phyloP scores from a whole-genome alignment of 495 filamentous ascomycete species.

The Pyrenula aspistea region DNA sequence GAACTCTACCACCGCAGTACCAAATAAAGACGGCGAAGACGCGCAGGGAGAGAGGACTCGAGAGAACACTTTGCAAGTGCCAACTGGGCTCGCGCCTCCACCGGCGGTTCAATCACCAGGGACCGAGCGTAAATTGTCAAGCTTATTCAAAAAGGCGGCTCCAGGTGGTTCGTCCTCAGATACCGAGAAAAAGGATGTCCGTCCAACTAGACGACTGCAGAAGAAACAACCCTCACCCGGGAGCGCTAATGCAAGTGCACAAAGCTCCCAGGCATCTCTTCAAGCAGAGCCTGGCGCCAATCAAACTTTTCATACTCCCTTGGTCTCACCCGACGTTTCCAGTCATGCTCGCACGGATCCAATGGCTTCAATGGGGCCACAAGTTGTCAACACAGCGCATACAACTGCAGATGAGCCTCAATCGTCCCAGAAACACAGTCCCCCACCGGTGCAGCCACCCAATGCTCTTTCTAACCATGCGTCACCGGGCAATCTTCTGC shows the following conservation, averaged over 20 bases:
- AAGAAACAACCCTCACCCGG: conserved; percentile 63
- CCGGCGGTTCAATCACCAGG: conserved; percentile 46
- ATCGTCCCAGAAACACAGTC: neutral
- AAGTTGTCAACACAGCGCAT: conserved; percentile 6
- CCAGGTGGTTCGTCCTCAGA: conserved; percentile 24
- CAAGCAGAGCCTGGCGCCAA: conserved; percentile 22
- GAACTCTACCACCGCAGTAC: conserved; percentile 5
- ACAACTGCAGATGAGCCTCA: conserved; percentile 13
- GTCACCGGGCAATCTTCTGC: conserved; percentile 43
- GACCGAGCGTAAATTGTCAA: conserved; percentile 55
- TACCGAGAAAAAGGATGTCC: conserved; percentile 42
- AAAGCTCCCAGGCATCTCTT: conserved; percentile 73
- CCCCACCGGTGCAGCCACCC: neutral
- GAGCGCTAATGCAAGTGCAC: conserved; percentile 67
- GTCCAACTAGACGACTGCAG: conserved; percentile 71
- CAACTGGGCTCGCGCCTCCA: conserved; percentile 24
- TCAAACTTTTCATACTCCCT: conserved; percentile 13
- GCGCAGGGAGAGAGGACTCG: conserved; percentile 8
- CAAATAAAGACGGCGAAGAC: conserved; percentile 6
- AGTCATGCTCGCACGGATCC: conserved; percentile 10
- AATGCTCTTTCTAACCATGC: neutral
- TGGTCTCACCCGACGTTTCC: conserved; percentile 8
- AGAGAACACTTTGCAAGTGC: conserved; percentile 8
- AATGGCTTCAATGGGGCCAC: conserved; percentile 9
- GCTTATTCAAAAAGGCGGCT: conserved; percentile 58